phyloP scores from a whole-genome alignment of 78 protist genomes.

The slime mould (Dictyostelium discoideum) region DNA sequence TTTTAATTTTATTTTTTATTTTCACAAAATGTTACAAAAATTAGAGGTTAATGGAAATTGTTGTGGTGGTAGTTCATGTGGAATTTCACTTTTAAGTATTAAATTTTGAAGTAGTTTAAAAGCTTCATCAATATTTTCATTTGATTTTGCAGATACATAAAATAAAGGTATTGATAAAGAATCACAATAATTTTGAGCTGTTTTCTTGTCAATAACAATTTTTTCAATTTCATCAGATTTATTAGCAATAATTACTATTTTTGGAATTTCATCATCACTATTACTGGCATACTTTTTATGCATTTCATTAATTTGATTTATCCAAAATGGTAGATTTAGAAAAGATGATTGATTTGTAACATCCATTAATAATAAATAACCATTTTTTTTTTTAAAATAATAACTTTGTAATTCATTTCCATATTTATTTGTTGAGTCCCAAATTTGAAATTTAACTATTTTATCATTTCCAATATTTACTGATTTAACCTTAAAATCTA shows the following conservation, averaged over 20 bases:
- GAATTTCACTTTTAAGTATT: background rate
- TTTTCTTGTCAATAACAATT: background rate
- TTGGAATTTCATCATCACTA: background rate
- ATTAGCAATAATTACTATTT: background rate
- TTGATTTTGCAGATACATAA: background rate
- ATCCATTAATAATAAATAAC: background rate
- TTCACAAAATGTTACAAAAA: background rate
- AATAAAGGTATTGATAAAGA: background rate
- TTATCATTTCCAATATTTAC: too few relatives aligned
- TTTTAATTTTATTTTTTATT: background rate
- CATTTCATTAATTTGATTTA: background rate
- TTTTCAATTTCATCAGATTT: background rate
- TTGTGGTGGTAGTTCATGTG: background rate
- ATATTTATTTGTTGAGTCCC: too few relatives aligned
- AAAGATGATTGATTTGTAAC: background rate
- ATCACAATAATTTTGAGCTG: background rate
- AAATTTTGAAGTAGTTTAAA: background rate
- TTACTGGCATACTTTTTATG: background rate
- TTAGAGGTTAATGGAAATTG: background rate
- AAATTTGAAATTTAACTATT: too few relatives aligned
- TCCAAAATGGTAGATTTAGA: background rate
- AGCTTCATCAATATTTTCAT: background rate
- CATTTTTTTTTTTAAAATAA: background rate
- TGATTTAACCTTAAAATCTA: too few relatives aligned
- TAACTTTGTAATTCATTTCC: background rate